Percentiles rank a stretch among this genome's conserved stretches.
Conservation (phyloP, 2,329 filamentous ascomycete species). For the Pseudogymnoascus sp. region DNA sequence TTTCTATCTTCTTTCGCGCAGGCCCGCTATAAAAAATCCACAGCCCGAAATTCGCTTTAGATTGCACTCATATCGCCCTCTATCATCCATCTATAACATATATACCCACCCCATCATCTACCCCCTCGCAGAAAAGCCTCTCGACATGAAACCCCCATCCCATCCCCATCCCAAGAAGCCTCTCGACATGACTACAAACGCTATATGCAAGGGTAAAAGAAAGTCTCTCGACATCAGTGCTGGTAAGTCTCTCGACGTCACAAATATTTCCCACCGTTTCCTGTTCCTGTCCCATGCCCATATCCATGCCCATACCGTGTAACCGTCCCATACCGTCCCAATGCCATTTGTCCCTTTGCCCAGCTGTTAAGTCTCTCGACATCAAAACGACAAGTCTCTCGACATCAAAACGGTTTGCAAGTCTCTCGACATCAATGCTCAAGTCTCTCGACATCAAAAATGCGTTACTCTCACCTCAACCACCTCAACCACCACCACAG, state of each 20-base stretch:
- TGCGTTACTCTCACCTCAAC: not conserved
- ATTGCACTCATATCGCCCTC: not conserved
- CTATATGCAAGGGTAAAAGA: conserved; percentile 1
- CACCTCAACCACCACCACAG: not conserved
- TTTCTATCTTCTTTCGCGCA: not conserved
- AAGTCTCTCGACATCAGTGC: conserved; percentile 6
- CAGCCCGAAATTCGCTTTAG: not conserved
- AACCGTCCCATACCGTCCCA: not conserved
- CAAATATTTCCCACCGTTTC: not conserved
- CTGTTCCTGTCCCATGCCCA: not conserved
- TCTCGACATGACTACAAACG: conserved; percentile 5
- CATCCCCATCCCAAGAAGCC: not conserved
- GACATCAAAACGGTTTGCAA: conserved; percentile 4
- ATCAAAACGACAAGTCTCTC: conserved; percentile 2
- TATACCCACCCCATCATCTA: not conserved
- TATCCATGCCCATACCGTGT: not conserved
- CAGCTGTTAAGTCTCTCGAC: not conserved
- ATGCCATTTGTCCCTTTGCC: conserved; percentile 2
- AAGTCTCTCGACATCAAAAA: conserved; percentile 1
- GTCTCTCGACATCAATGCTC: conserved; percentile 5
- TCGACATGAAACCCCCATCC: not conserved
- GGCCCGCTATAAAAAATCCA: not conserved
- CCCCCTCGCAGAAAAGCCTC: not conserved
- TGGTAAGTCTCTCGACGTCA: conserved; percentile 8
- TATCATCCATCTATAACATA: not conserved